These are phyloP conservation scores for Fusarium sp. DNA, from an alignment of 2,329 filamentous ascomycete genomes.

Conservation along the genomic window DNA sequence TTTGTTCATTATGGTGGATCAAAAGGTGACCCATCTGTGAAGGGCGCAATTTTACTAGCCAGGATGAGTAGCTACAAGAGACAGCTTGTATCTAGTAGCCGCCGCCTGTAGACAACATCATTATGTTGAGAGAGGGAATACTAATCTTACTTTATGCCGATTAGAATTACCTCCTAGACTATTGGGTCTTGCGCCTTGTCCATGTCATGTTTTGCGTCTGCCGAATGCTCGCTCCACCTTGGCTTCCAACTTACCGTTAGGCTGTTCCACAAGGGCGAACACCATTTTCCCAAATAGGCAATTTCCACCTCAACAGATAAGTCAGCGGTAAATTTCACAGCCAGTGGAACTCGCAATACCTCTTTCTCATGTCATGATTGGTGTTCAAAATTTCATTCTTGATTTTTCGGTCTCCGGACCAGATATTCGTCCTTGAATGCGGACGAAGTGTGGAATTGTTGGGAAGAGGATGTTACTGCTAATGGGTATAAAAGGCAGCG, in stretches of 20 bases:
- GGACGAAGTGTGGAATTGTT: not conserved
- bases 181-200: accelerated
- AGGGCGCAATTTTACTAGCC: too few species aligned
- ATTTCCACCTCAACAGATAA: slow-evolving; percentile 3
- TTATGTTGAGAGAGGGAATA: not conserved
- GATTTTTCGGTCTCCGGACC: not conserved
- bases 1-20: not conserved
- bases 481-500: not conserved
- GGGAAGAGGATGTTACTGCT: not conserved
- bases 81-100: not conserved
- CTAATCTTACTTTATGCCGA: not conserved
- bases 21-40: not conserved
- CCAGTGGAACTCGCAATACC: not conserved
- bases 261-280: not conserved
- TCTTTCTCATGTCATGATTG: not conserved
- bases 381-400: not conserved
- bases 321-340: not conserved
- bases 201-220: not conserved
- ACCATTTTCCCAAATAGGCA: slow-evolving; percentile 27
- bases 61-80: not conserved
- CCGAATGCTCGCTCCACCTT: not conserved
- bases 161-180: accelerated
- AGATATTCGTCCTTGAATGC: too few species aligned
- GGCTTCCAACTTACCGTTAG: not conserved
- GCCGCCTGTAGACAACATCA: accelerated